These are phyloP conservation scores for Nosema muscidifuracis DNA, from an alignment of 371 early-diverging fungal species.

Conservation along the genomic window DNA sequence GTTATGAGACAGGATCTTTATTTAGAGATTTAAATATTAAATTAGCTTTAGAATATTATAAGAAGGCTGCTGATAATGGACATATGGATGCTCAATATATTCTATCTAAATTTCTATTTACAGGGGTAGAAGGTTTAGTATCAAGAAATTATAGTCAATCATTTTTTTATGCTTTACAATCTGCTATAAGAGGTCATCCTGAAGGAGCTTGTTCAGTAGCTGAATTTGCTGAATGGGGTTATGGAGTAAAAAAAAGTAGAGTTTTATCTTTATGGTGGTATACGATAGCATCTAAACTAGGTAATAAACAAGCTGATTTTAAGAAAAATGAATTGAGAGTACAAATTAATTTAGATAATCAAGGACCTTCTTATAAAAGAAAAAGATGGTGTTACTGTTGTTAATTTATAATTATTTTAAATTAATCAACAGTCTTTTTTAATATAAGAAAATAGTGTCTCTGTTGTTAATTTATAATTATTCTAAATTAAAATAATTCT, in stretches of 20 bases:
- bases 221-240: slow-evolving; percentile 50
- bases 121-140: slow-evolving; percentile 13
- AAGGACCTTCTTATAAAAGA: slow-evolving; percentile 15
- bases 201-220: slow-evolving; percentile 48
- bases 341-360: slow-evolving; percentile 30
- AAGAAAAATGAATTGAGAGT: slow-evolving; percentile 19
- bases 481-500: no score
- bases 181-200: slow-evolving; percentile 44
- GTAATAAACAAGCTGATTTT: slow-evolving; percentile 31
- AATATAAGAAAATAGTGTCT: no score
- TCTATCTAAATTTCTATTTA: slow-evolving; percentile 39
- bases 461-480: not conserved
- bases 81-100: slow-evolving; percentile 56
- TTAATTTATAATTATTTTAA: not conserved
- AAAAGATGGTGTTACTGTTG: not conserved
- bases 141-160: slow-evolving; percentile 25
- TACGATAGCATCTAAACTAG: slow-evolving; percentile 47
- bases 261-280: slow-evolving; percentile 61
- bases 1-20: slow-evolving; percentile 57
- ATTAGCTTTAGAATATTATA: slow-evolving; percentile 52
- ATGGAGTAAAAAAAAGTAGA: slow-evolving; percentile 36
- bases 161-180: slow-evolving; percentile 50
- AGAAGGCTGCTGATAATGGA: slow-evolving; percentile 55
- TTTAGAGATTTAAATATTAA: slow-evolving; percentile 25
- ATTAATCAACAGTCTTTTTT: not conserved